Conservation (phyloP, 768 basidiomycete genomes). For the Hydnomerulius pinastri region DNA sequence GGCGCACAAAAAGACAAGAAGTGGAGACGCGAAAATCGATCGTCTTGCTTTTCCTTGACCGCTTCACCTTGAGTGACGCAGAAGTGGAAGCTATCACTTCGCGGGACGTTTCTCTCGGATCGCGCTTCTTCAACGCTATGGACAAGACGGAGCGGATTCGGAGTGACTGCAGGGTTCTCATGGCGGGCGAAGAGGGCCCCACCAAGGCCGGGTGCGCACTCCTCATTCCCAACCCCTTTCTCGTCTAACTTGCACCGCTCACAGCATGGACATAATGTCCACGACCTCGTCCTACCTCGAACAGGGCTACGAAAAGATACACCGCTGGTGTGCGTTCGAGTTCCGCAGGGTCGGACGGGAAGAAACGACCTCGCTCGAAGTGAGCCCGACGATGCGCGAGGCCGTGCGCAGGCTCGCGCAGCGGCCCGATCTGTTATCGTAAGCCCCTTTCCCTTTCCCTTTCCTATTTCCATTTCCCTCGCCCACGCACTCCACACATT, state of each 20-base stretch:
- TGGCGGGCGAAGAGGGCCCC: constrained; percentile 82
- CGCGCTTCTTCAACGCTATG: constrained; percentile 81
- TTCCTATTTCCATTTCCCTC: too few species aligned
- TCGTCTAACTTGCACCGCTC: neutral
- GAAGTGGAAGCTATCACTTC: constrained; percentile 78
- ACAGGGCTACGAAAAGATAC: constrained; percentile 86
- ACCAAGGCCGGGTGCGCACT: constrained; percentile 70
- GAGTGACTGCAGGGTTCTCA: constrained; percentile 80
- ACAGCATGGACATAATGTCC: constrained; percentile 86
- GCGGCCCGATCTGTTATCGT: constrained; percentile 70
- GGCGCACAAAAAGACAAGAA: constrained; percentile 66
- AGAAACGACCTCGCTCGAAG: constrained; percentile 71
- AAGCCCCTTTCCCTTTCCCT: too few species aligned
- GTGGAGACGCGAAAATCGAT: constrained; percentile 74
- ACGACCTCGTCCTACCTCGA: constrained; percentile 82
- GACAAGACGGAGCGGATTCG: constrained; percentile 84
- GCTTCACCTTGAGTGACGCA: constrained; percentile 79
- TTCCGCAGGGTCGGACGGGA: constrained; percentile 80
- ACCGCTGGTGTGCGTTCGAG: constrained; percentile 83
- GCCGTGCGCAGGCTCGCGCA: constrained; percentile 72
- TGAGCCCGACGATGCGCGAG: constrained; percentile 63
- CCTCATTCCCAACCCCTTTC: neutral
- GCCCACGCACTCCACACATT: too few species aligned
- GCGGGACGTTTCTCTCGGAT: constrained; percentile 73
- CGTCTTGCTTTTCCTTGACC: constrained; percentile 74